A percentile compares a stretch with the other conserved stretches of the same genome.
Evolutionary conservation across 495 filamentous ascomycete species (phyloP).

Genomic region (Bombardia bombarda): DNA sequence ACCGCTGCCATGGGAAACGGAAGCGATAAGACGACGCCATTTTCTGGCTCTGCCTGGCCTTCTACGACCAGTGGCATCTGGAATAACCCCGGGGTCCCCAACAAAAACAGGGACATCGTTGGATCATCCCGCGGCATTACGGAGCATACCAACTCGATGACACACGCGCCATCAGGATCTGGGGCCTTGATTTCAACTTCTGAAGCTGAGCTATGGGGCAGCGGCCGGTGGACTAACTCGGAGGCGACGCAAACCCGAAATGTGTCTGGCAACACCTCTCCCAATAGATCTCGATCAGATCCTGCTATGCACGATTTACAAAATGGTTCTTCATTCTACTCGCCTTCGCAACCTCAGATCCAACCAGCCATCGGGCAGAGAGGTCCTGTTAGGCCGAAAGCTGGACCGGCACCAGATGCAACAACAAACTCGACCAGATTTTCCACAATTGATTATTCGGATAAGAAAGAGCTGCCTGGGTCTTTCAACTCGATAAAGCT

Average conservation of each 20-base stretch:
- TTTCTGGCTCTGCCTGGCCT: too few relatives aligned
- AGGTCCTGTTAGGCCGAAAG: constrained; percentile 8
- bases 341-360: constrained; percentile 12
- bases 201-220: constrained; percentile 49
- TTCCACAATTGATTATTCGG: constrained; percentile 14
- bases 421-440: too few relatives aligned
- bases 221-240: constrained; percentile 47
- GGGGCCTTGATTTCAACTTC: constrained; percentile 57
- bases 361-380: constrained; percentile 15
- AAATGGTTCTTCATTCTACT: constrained; percentile 34
- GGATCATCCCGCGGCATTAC: constrained; percentile 6
- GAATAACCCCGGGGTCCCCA: background rate
- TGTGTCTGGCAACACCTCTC: constrained; percentile 22
- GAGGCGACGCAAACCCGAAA: constrained; percentile 28
- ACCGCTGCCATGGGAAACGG: background rate
- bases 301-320: constrained; percentile 30
- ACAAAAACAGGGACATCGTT: background rate
- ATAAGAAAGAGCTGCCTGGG: constrained; percentile 18
- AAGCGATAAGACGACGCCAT: background rate
- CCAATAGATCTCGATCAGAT: constrained; percentile 19
- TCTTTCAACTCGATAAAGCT: constrained; percentile 1
- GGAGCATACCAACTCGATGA: constrained; percentile 31
- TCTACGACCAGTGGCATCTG: background rate
- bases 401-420: too few relatives aligned
- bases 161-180: constrained; percentile 44